phyloP scores from a whole-genome alignment of 176 grass and related monocot species.

The Ensete ventricosum region DNA sequence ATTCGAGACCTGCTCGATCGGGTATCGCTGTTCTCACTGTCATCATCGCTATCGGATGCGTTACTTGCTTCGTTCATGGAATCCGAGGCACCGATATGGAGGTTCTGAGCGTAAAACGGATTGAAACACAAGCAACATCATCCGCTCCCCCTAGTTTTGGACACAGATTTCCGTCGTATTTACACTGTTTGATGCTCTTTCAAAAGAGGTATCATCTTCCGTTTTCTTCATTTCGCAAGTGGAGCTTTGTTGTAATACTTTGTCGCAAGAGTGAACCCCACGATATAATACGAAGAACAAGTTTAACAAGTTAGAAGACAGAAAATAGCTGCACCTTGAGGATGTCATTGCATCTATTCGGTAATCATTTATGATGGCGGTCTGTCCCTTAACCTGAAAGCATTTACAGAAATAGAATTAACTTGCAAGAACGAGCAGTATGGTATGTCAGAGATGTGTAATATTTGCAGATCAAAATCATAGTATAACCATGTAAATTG shows the following conservation, averaged over 20 bases:
- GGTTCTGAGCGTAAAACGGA: constrained; percentile 54
- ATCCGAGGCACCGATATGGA: constrained; percentile 66
- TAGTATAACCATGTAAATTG: no score
- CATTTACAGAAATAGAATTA: not conserved
- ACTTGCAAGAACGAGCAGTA: not conserved
- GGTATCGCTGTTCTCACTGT: constrained; percentile 31
- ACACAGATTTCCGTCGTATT: constrained; percentile 44
- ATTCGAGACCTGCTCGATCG: constrained; percentile 35
- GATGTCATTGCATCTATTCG: constrained; percentile 94
- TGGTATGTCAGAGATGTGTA: not conserved
- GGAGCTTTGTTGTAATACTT: constrained; percentile 87
- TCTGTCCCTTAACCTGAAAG: constrained; percentile 55
- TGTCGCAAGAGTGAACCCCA: constrained; percentile 20
- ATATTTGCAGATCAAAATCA: not conserved
- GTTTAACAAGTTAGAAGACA: not conserved
- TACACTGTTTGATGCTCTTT: constrained; percentile 27
- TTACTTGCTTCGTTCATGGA: constrained; percentile 42
- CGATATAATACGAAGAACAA: not conserved
- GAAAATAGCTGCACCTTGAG: constrained; percentile 46
- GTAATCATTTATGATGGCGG: constrained; percentile 87
- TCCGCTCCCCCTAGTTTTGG: constrained; percentile 72
- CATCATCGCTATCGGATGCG: constrained; percentile 27
- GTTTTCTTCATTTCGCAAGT: constrained; percentile 62
- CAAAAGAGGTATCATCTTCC: constrained; percentile 34
- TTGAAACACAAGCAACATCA: constrained; percentile 90